A percentile compares a stretch with the other conserved stretches of the same genome.
These are phyloP conservation scores for Rhodotorula babjevae DNA, from an alignment of 768 basidiomycete species.

Conservation along the genomic window DNA sequence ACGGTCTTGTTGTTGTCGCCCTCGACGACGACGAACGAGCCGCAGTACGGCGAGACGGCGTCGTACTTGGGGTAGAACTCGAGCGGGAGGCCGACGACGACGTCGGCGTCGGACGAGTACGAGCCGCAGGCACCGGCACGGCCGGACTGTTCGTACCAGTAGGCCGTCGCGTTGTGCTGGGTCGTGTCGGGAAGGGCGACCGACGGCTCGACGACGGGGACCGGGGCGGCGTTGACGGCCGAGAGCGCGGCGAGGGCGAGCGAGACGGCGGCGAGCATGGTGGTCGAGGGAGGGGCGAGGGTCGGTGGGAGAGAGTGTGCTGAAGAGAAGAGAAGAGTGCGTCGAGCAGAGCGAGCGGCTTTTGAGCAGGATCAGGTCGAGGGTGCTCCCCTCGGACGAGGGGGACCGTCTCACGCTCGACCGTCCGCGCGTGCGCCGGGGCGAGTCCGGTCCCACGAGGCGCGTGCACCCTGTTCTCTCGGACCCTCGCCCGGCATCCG, in stretches of 20 bases:
- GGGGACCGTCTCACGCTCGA: no score
- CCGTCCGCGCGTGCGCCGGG: no score
- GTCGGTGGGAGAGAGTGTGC: background rate
- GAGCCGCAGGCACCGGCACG: conserved; percentile 74
- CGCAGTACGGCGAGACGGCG: conserved; percentile 59
- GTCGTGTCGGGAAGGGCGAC: conserved; percentile 30
- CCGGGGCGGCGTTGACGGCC: conserved; percentile 41
- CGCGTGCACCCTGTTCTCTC: no score
- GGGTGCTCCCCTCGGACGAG: background rate
- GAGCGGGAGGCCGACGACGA: conserved; percentile 53
- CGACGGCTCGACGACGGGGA: conserved; percentile 43
- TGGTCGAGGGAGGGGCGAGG: background rate
- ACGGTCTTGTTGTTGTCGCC: conserved; percentile 57
- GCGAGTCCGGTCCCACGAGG: no score
- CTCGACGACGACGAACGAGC: conserved; percentile 60
- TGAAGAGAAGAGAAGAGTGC: background rate
- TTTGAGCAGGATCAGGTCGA: background rate
- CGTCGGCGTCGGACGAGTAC: conserved; percentile 52
- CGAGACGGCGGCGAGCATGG: conserved; percentile 8
- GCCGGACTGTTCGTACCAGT: conserved; percentile 52
- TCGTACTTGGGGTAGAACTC: conserved; percentile 51
- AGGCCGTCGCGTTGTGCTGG: conserved; percentile 16
- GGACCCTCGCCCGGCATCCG: no score
- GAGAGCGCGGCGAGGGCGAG: conserved; percentile 2
- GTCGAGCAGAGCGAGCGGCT: background rate